Percentiles rank a stretch among this genome's conserved stretches.
Conservation (phyloP, 805 yeast genomes). For the Lachancea dasiensis region DNA sequence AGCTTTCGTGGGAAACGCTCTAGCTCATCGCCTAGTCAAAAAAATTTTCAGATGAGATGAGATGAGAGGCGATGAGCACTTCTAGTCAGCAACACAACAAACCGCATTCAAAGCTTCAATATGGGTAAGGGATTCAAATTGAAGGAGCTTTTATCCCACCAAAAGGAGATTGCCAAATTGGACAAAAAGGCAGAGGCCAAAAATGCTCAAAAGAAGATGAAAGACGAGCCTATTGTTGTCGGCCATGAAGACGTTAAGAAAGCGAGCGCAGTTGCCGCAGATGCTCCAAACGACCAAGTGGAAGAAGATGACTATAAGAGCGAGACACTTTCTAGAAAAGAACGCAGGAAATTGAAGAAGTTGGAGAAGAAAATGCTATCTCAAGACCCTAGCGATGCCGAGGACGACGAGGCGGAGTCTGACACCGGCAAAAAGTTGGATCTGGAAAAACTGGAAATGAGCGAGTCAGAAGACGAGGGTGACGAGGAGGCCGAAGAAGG, state of each 20-base stretch:
- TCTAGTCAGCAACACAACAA: background rate
- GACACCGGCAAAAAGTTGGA: slow-evolving; percentile 44
- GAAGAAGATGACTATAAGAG: slow-evolving; percentile 39
- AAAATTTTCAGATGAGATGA: slow-evolving; percentile 16
- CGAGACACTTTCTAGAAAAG: slow-evolving; percentile 53
- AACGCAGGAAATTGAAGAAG: slow-evolving; percentile 54
- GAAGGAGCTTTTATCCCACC: slow-evolving; percentile 26
- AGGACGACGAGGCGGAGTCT: slow-evolving; percentile 41
- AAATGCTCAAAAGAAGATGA: slow-evolving; percentile 15
- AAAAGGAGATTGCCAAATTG: slow-evolving; percentile 22
- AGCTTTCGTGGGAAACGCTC: slow-evolving; percentile 7
- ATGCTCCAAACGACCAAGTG: slow-evolving; percentile 12
- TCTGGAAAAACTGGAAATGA: slow-evolving; percentile 48
- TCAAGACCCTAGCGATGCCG: slow-evolving; percentile 36
- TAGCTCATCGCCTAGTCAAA: slow-evolving; percentile 7
- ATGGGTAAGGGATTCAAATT: slow-evolving; percentile 33
- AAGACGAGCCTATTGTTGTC: slow-evolving; percentile 31
- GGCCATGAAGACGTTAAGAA: slow-evolving; percentile 27
- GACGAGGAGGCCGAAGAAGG: slow-evolving; percentile 40
- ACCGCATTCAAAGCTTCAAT: slow-evolving; percentile 1
- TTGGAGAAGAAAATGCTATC: slow-evolving; percentile 27
- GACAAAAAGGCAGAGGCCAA: slow-evolving; percentile 22
- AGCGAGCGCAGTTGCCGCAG: slow-evolving; percentile 3
- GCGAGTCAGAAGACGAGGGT: slow-evolving; percentile 43
- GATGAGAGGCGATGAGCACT: slow-evolving; percentile 21